Conservation (phyloP, 2,329 filamentous ascomycete species). For the Aspergillus ruber region DNA sequence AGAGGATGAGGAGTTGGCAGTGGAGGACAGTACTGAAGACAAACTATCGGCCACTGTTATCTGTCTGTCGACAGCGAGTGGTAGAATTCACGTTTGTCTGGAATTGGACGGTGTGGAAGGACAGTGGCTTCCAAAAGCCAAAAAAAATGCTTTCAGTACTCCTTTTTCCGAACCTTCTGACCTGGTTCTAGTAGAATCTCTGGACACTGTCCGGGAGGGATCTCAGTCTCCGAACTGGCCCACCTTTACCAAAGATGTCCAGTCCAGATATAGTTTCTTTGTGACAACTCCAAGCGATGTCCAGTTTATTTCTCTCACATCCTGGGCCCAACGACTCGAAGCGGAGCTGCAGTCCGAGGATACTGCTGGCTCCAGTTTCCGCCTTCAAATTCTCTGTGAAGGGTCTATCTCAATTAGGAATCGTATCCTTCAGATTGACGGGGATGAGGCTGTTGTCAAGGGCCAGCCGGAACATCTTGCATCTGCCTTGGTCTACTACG, state of each 20-base stretch:
- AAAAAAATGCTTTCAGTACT: conserved; percentile 34
- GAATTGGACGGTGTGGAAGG: conserved; percentile 57
- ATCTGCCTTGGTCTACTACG: conserved; percentile 48
- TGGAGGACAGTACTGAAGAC: conserved; percentile 41
- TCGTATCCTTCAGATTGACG: conserved; percentile 38
- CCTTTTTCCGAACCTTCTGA: conserved; percentile 38
- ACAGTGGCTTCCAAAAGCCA: conserved; percentile 53
- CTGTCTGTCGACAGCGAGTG: conserved; percentile 51
- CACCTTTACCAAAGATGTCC: conserved; percentile 50
- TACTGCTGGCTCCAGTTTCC: conserved; percentile 48
- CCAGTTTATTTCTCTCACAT: conserved; percentile 48
- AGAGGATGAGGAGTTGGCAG: conserved; percentile 41
- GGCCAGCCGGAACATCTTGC: conserved; percentile 34
- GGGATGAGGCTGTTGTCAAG: conserved; percentile 15
- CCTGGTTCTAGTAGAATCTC: conserved; percentile 39
- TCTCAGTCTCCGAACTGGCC: conserved; percentile 37
- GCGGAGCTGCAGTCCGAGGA: conserved; percentile 50
- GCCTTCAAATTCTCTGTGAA: conserved; percentile 51
- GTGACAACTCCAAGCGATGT: conserved; percentile 51
- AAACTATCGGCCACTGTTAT: conserved; percentile 53
- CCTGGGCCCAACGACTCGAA: conserved; percentile 53
- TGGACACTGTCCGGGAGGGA: conserved; percentile 33
- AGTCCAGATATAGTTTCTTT: conserved; percentile 54
- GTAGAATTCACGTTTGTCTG: conserved; percentile 53
- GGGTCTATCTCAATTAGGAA: conserved; percentile 45